These are phyloP conservation scores for Rhodotorula sp. DNA, from an alignment of 1,284 basidiomycete species.

Conservation along the genomic window DNA sequence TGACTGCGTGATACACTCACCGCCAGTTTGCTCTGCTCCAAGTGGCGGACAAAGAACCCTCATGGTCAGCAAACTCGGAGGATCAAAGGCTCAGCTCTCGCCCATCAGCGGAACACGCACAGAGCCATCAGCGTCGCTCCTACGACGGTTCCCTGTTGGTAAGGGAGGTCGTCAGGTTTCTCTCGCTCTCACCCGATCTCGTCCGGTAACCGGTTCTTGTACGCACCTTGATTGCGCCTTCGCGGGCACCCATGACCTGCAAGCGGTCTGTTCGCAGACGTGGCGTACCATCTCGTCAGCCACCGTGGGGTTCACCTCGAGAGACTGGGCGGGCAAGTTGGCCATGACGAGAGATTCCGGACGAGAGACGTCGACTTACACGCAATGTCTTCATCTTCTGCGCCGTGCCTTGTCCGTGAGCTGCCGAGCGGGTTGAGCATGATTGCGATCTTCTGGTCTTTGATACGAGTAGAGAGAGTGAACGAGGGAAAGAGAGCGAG, in stretches of 20 bases:
- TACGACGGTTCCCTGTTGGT: slow-evolving; percentile 13
- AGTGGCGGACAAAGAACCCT: background rate
- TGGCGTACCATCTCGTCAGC: background rate
- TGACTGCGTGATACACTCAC: background rate
- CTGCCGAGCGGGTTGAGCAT: slow-evolving; percentile 10
- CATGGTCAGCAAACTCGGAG: too few relatives aligned
- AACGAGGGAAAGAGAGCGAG: background rate
- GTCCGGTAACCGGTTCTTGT: too few relatives aligned
- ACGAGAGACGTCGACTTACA: slow-evolving; percentile 9
- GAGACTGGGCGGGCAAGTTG: background rate
- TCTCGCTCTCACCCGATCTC: background rate
- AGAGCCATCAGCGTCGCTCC: slow-evolving; percentile 19
- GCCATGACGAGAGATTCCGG: background rate
- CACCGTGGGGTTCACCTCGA: background rate
- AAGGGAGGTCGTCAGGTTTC: background rate
- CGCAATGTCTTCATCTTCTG: slow-evolving; percentile 30
- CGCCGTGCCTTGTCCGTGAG: slow-evolving; percentile 15
- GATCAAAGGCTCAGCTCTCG: too few relatives aligned
- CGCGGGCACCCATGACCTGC: slow-evolving; percentile 33
- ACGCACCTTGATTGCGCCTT: slow-evolving; percentile 31
- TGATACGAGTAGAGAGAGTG: background rate
- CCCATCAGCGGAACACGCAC: background rate
- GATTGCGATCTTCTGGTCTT: background rate
- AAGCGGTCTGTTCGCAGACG: slow-evolving; percentile 11
- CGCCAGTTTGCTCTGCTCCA: slow-evolving; percentile 22